These are phyloP conservation scores for Chalciporus pseudorubinellus DNA, from an alignment of 768 basidiomycete species.

Conservation along the genomic window DNA sequence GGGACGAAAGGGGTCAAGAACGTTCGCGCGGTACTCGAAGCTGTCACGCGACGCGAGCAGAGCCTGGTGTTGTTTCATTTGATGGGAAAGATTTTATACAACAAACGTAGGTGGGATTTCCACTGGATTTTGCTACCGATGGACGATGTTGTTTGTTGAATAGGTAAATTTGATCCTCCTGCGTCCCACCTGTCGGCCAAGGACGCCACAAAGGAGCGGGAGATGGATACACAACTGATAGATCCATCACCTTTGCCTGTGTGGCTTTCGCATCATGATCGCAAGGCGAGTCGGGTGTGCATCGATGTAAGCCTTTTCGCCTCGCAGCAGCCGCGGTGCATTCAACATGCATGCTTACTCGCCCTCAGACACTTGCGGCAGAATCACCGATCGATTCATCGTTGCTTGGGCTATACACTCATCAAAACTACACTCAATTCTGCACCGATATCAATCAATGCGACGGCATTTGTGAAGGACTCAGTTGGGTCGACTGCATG, in stretches of 20 bases:
- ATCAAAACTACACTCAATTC: slow-evolving; percentile 91
- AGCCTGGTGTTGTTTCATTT: slow-evolving; percentile 88
- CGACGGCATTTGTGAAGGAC: slow-evolving; percentile 63
- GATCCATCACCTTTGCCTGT: slow-evolving; percentile 57
- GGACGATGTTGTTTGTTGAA: neutral
- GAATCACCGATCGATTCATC: slow-evolving; percentile 91
- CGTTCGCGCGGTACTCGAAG: slow-evolving; percentile 53
- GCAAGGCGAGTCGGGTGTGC: slow-evolving; percentile 71
- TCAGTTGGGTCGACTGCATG: slow-evolving; percentile 75
- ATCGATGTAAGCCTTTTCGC: slow-evolving; percentile 53
- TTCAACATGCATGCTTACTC: too few relatives aligned
- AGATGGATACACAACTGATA: slow-evolving; percentile 51
- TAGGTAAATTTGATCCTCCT: slow-evolving; percentile 76
- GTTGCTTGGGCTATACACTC: slow-evolving; percentile 84
- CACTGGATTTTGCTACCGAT: slow-evolving; percentile 1
- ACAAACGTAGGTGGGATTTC: slow-evolving; percentile 68
- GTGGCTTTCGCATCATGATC: slow-evolving; percentile 58
- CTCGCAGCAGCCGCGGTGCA: neutral
- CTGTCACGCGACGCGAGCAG: slow-evolving; percentile 80
- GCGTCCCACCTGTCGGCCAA: slow-evolving; percentile 53
- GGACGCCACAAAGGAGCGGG: slow-evolving; percentile 60
- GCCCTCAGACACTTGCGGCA: slow-evolving; percentile 61
- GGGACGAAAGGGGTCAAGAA: slow-evolving; percentile 15
- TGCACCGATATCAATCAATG: slow-evolving; percentile 76
- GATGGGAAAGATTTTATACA: slow-evolving; percentile 91